Base-by-base conservation (phyloP, 768 basidiomycete species). In the Xerocomellus chrysenteron region DNA sequence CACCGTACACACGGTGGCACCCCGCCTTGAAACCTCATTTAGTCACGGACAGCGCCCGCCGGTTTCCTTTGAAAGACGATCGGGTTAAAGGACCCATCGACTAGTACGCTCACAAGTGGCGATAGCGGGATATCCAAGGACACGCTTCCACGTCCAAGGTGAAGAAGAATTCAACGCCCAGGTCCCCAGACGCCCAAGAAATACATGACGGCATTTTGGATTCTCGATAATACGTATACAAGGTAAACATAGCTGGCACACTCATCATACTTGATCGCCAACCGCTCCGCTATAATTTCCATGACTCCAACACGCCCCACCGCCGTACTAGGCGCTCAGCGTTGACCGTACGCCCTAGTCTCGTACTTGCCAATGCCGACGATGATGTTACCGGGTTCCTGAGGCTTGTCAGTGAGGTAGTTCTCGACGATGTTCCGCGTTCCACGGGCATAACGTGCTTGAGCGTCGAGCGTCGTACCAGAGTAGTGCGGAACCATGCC, bases 401-500 rank as follows among this genome's bases (percentile, higher is more conserved):
- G 93, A 2, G 80, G 69, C 71, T 86, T 84, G 58, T 71, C 74
- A 14, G 66, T 66, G 57, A 90, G 65, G 75, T 85, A 93, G 73
- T 88, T 87, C 54, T 85, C 79, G 53, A 92, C 77, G 68, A 93
- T 92, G 60, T 74, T 77, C 75, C 76, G 83, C 28, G 83, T 78
- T 14, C 91, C 92, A 44, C 75, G 73, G 16, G 92, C 92, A 68
- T 97, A 96, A 47, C 93, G 88, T 30, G 79, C 81, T 75, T 95
- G 93, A 2, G 93, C 92, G 65, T 95, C 93, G 58, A 94, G 82
- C 24, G 92, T 93, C 9, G 92, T 93, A 39, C 93, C 92, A 62
- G 87, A 90, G 76, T 90, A 92, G 68, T 91, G 89, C 13, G 90
- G 86, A 6, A 90, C 88, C 84, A 94, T 94, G 65, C 88, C 92